Evolutionary conservation across 2,329 filamentous ascomycete genomes (phyloP), one percentile per base, ranked within the genome.

Genomic region (Cytospora mali): DNA sequence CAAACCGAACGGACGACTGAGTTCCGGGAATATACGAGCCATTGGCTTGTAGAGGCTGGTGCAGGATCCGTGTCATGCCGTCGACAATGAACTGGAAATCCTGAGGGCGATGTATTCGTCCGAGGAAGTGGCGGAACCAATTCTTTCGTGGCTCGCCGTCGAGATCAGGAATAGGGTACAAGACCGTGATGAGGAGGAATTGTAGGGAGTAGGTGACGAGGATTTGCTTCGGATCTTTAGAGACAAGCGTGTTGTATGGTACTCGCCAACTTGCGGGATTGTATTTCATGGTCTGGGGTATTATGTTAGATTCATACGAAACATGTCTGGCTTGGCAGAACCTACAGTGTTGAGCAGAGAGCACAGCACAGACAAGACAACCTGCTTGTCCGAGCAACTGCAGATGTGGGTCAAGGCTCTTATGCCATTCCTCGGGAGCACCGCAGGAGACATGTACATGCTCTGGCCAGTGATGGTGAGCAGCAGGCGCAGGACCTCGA

Each of bases 61-160:
- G 95, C 56, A 99, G 80, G 54, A 98, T 91, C 69, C 93, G 87
- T 0, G 89, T 93, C 89, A 97, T 96, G 55, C 93, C 93, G 72
- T 97, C 93, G 13, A 96, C 91, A 27, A 98, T 87, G 73, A 99
- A 99, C 74, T 99, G 95, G 71, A 99, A 98, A 74, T 99, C 95
- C 74, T 97, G 93, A 1, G 94, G 91, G 53, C 95, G 87, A 76
- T 98, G 95, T 52, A 99, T 77, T 42, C 94, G 87, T 31, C 95
- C 92, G 31, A 97, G 85, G 68, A 96, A 97, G 75, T 97, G 92
- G 18, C 95, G 90, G 74, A 96, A 98, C 71, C 88, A 94, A 74
- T 99, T 99, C 79, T 96, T 96, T 6, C 89, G 86, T 0, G 87
- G 81, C 11, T 83, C 84, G 53, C 84, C 84, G 18, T 85, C 82